A percentile compares a stretch with the other conserved stretches of the same genome.
phyloP scores from a whole-genome alignment of 768 basidiomycete species.

The Tremella mesenterica region DNA sequence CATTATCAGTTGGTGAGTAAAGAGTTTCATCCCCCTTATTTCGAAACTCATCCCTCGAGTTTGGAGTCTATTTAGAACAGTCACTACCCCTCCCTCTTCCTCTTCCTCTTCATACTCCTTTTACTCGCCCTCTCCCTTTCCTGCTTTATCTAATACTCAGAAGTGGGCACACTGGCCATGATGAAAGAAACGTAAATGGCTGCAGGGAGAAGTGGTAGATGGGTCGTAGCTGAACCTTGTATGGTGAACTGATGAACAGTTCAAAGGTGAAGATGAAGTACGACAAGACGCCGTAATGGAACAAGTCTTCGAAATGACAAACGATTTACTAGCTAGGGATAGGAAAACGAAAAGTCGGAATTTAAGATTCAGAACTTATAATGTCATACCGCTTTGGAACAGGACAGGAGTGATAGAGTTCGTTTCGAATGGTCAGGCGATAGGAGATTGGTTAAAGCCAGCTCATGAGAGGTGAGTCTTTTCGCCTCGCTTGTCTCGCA shows the following conservation, averaged over 20 bases:
- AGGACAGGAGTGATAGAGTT: conserved; percentile 85
- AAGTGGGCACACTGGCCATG: no score
- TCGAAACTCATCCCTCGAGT: no score
- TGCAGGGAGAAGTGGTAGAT: background rate
- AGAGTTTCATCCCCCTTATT: background rate
- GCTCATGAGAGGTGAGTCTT: conserved; percentile 58
- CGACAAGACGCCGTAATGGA: conserved; percentile 99
- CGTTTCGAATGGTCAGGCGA: conserved; percentile 64
- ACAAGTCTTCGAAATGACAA: conserved; percentile 87
- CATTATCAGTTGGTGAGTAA: conserved; percentile 71
- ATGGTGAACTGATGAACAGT: conserved; percentile 50
- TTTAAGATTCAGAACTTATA: conserved; percentile 72
- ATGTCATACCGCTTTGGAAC: conserved; percentile 71
- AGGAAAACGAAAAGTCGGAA: conserved; percentile 64
- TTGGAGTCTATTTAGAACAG: no score
- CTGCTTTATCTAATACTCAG: no score
- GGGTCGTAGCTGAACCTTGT: background rate
- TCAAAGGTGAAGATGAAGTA: conserved; percentile 86
- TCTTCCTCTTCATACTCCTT: no score
- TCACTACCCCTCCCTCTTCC: no score
- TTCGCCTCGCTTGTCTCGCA: background rate
- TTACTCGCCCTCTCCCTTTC: no score
- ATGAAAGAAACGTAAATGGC: no score
- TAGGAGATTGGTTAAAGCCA: conserved; percentile 55
- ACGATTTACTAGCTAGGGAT: conserved; percentile 64